These are phyloP conservation scores for Chimonanthus salicifolius DNA, from an alignment of 164 flowering plant species.

Conservation along the genomic window DNA sequence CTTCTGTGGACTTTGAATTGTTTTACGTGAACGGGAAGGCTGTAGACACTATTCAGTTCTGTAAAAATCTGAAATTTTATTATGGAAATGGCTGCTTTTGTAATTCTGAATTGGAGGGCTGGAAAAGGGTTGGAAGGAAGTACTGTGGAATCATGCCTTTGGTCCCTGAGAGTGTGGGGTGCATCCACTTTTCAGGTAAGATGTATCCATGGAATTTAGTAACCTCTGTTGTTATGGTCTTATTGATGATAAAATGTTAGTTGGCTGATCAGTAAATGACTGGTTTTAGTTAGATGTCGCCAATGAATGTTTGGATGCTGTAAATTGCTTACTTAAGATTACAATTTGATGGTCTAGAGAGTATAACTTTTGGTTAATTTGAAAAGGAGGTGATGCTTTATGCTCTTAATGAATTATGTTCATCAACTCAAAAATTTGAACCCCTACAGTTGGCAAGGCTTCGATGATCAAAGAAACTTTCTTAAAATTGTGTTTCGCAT, in stretches of 20 bases:
- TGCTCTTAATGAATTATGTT: neutral
- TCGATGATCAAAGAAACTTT: neutral
- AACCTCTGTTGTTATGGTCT: neutral
- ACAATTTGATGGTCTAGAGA: neutral
- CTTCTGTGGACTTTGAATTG: constrained; percentile 22
- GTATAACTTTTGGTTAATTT: neutral
- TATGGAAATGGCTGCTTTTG: constrained; percentile 23
- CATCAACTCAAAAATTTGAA: no score
- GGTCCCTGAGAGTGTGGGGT: neutral
- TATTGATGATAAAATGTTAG: neutral
- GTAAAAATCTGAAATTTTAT: constrained; percentile 30
- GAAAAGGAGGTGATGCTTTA: neutral
- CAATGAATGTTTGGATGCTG: neutral
- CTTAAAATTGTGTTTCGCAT: no score
- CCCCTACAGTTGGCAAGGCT: neutral
- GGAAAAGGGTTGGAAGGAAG: constrained; percentile 14
- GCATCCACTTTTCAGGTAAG: constrained; percentile 7
- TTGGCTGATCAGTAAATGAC: neutral
- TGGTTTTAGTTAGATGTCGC: neutral
- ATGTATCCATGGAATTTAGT: neutral
- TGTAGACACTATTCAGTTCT: constrained; percentile 37
- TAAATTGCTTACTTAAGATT: no score
- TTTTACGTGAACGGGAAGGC: constrained; percentile 40
- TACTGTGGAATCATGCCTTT: constrained; percentile 26
- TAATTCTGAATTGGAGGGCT: constrained; percentile 13